Percentiles rank a stretch among this genome's conserved stretches.
These are phyloP conservation scores for Malus hybrid DNA, from an alignment of 331 rosid genomes.

Conservation along the genomic window DNA sequence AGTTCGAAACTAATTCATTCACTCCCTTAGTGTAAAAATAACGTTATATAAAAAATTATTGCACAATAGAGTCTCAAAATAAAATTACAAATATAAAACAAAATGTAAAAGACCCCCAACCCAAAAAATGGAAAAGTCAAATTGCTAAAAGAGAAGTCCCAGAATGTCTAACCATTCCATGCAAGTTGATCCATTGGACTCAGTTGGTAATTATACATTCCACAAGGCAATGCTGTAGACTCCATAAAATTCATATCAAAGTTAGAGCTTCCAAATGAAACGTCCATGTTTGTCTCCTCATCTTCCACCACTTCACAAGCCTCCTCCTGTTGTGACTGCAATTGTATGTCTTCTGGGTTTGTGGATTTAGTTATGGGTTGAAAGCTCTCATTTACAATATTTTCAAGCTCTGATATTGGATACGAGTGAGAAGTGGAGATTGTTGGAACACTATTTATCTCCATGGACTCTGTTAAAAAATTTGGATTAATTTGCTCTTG, in stretches of 20 bases:
- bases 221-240: constrained; percentile 12
- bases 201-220: constrained; percentile 12
- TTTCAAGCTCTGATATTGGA: constrained; percentile 12
- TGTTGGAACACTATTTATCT: not conserved
- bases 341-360: not conserved
- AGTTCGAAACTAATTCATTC: no score
- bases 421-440: not conserved
- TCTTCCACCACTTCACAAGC: not conserved
- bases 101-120: not conserved
- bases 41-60: no score
- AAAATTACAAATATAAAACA: not conserved
- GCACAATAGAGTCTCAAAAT: not conserved
- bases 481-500: constrained; percentile 1
- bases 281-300: not conserved
- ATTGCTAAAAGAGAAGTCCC: not conserved
- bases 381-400: not conserved
- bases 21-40: not conserved
- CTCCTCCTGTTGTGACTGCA: constrained; percentile 5
- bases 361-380: not conserved
- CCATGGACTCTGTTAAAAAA: not conserved
- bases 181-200: constrained; percentile 16
- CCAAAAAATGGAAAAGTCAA: not conserved
- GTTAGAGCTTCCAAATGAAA: constrained; percentile 20
- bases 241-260: constrained; percentile 22
- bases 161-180: not conserved